Evolutionary conservation across 129 eudicot species (phyloP), one percentile per base, ranked within the genome.

Genomic region (Flaveria brownii): DNA sequence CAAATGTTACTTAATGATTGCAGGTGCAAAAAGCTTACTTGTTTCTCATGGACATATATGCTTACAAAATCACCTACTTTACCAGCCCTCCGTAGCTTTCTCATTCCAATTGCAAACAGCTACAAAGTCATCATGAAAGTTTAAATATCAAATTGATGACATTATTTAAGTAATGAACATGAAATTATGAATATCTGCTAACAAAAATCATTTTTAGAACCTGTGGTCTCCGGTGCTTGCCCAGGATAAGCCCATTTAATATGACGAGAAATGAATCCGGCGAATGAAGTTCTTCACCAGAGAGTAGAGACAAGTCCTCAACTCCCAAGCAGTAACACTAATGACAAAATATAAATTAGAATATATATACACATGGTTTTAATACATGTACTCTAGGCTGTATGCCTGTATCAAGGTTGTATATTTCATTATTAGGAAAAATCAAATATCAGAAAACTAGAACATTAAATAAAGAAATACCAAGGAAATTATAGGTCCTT

Each of bases 51-150:
- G 71, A 89, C 89, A 64, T 82, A 91, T 30, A 95, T 86, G 89
- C 97, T 91, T 47, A 95, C 89, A 77, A 95, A 95, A 85, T 91
- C 96, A 46, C 94, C 94, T 57, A 95, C 77, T 92, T 89, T 95
- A 42, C 97, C 97, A 17, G 96, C 87, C 78, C 99, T 87, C 18
- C 99, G 90, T 77, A 95, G 83, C 78, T 85, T 88, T 79, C 99
- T 91, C 99, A 95, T 81, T 72, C 76, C 84, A 57, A 49, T 71
- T 45, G 97, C 92, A 86, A 91, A 95, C 15, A 52, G 77, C 98
- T 93, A 60, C 28, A 49, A 36, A 57, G 13, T 57, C 59, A 73
- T 64, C 39, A 71, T 28, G 33, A 65, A 43, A 71, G 81, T 5
- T 46, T 26, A 56, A 54, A 72, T 55, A 61, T 41, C 46, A 60